Evolutionary conservation across 2,329 filamentous ascomycete species (phyloP).

Genomic region (Talaromyces sp.): DNA sequence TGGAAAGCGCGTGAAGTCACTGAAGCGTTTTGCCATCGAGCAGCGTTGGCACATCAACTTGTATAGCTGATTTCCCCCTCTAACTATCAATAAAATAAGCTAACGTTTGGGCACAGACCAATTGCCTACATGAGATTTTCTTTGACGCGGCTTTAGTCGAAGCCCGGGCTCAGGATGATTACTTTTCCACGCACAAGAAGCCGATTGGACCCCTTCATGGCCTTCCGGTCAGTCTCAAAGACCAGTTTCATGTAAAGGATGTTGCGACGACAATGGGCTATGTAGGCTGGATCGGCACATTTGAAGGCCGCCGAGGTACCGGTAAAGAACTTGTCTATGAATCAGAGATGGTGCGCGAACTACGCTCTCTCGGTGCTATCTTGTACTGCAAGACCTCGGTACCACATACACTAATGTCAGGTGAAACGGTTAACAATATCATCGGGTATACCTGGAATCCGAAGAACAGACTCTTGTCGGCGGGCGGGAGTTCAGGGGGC

Average conservation of each 20-base stretch:
- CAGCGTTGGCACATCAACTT: slow-evolving; percentile 26
- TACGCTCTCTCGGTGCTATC: slow-evolving; percentile 48
- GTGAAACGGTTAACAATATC: slow-evolving; percentile 33
- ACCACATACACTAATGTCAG: slow-evolving; percentile 53
- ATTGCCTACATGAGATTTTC: slow-evolving; percentile 24
- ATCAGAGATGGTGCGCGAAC: slow-evolving; percentile 27
- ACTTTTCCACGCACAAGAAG: slow-evolving; percentile 26
- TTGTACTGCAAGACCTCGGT: slow-evolving; percentile 54
- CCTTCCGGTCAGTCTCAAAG: slow-evolving; percentile 52
- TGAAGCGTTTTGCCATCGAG: slow-evolving; percentile 44
- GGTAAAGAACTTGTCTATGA: slow-evolving; percentile 12
- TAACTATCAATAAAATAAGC: not conserved
- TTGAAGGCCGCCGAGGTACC: not conserved
- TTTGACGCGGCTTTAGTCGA: slow-evolving; percentile 19
- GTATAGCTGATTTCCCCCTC: not conserved
- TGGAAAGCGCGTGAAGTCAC: not conserved
- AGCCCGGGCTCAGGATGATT: slow-evolving; percentile 20
- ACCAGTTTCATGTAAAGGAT: slow-evolving; percentile 55
- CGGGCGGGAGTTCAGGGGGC: slow-evolving; percentile 38
- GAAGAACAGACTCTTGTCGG: slow-evolving; percentile 27
- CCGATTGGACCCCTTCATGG: slow-evolving; percentile 47
- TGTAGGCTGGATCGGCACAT: slow-evolving; percentile 12
- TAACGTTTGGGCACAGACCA: slow-evolving; percentile 12
- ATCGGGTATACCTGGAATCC: slow-evolving; percentile 42
- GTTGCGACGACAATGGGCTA: slow-evolving; percentile 50